These are phyloP conservation scores for Coemansia sp. DNA, from an alignment of 192 early-diverging fungal genomes.

Conservation along the genomic window DNA sequence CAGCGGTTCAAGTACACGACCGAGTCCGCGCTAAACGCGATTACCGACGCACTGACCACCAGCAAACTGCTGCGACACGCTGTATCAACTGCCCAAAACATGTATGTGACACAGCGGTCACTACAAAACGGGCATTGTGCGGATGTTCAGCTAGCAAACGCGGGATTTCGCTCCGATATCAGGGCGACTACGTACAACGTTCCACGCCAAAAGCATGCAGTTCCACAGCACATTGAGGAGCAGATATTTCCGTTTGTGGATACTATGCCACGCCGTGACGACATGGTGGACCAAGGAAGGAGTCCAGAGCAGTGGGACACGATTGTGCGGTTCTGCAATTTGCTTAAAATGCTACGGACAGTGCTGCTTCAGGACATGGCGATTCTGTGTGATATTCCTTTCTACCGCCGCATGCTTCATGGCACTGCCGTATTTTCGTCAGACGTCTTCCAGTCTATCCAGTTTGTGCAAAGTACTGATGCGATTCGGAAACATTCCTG, in stretches of 20 bases:
- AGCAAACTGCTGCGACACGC: constrained; percentile 6
- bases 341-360: constrained; percentile 35
- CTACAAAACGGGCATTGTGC: constrained; percentile 22
- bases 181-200: constrained; percentile 1
- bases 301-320: constrained; percentile 10
- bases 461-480: constrained; percentile 14
- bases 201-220: constrained; percentile 11
- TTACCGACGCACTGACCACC: constrained; percentile 5
- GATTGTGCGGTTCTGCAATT: constrained; percentile 27
- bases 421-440: constrained; percentile 17
- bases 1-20: constrained; percentile 30
- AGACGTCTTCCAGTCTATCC: constrained; percentile 19
- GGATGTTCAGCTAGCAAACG: constrained; percentile 20
- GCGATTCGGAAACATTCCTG: constrained; percentile 9
- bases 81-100: constrained; percentile 9
- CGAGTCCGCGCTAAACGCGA: neutral
- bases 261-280: constrained; percentile 16
- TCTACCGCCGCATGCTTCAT: constrained; percentile 45
- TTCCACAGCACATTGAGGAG: constrained; percentile 3
- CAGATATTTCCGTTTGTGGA: constrained; percentile 45
- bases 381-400: constrained; percentile 29
- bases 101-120: constrained; percentile 16
- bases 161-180: constrained; percentile 12
- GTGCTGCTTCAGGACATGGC: constrained; percentile 38
- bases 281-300: neutral